A percentile compares a stretch with the other conserved stretches of the same genome.
phyloP scores from a whole-genome alignment of 148 eudicot species.

The Spergularia marina region DNA sequence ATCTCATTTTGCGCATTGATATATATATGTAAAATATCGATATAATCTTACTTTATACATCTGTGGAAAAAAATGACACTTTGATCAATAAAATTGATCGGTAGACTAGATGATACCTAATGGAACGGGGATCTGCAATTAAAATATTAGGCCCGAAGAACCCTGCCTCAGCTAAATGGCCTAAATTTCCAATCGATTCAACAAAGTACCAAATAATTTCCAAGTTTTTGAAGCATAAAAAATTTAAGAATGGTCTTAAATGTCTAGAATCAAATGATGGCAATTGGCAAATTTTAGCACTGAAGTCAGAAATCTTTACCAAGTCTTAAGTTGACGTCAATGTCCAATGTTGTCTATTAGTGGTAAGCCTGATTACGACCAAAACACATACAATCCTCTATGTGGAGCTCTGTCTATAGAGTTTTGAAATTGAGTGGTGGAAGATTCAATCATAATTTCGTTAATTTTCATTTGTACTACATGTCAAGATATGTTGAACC shows the following conservation, averaged over 20 bases:
- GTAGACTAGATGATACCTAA: too few species aligned
- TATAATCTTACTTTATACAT: too few species aligned
- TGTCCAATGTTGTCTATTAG: constrained; percentile 8
- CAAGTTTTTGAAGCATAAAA: background rate
- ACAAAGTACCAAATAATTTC: background rate
- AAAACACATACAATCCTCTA: background rate
- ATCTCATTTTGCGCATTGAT: too few species aligned
- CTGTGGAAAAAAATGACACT: too few species aligned
- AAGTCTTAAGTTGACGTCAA: constrained; percentile 27
- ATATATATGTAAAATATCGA: too few species aligned
- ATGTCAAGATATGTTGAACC: background rate
- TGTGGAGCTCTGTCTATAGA: background rate
- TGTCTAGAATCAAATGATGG: background rate
- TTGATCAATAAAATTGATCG: too few species aligned
- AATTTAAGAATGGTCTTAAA: too few species aligned
- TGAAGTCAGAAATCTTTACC: constrained; percentile 24
- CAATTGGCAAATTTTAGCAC: background rate
- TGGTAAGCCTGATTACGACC: background rate
- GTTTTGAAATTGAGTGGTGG: background rate
- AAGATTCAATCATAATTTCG: background rate
- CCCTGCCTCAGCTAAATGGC: too few species aligned
- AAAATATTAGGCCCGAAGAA: too few species aligned
- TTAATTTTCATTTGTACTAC: background rate
- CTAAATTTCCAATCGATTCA: too few species aligned
- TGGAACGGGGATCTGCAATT: too few species aligned